Base-by-base conservation (phyloP, 768 basidiomycete genomes). In the Daedalea quercina region DNA sequence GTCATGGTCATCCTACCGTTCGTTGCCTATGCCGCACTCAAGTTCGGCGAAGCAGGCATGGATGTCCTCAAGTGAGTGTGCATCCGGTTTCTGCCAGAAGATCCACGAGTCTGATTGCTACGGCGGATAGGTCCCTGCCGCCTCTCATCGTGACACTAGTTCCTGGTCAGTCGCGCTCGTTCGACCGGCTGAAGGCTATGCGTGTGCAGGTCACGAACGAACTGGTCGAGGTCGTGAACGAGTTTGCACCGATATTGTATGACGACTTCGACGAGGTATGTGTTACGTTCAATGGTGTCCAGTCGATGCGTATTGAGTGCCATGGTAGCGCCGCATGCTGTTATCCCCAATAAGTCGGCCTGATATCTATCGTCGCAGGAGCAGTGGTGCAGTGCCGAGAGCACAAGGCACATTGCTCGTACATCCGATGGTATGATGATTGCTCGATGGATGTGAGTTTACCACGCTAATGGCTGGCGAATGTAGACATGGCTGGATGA, bases 1-100 rank as follows among this genome's bases (percentile, higher is more conserved):
- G 83, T 92, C 53, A 72, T 89, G 52, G 72, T 78, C 19, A 73
- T 81, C 2, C 69, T 97, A 26, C 95, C 95, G 15, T 81, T 89
- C 66, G 86, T 95, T 75, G 94, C 90, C 49, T 90, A 87, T 62
- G 90, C 92, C 3, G 91, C 95, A 7, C 79, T 98, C 46, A 95
- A 96, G 68, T 98, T 98, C 62, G 95, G 95, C 40, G 95, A 98
- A 67, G 94, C 94, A 28, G 95, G 94, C 22, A 85, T 96, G 82
- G 95, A 98, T 62, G 93, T 98, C 22, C 75, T 94, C 51, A 97
- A 96, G 94, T 94, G 61, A 59, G 87, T 70, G 28, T 31, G 28
- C n/a, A 8, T 50, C 28, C 44, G 26, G 47, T 47, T 49, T 31
- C 28, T 31, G 28, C 28, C 11, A 11, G 28, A 31, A 31, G 28